These are phyloP conservation scores for Cymbopogon citratus DNA, from an alignment of 176 grass and related monocot species.

Conservation along the genomic window DNA sequence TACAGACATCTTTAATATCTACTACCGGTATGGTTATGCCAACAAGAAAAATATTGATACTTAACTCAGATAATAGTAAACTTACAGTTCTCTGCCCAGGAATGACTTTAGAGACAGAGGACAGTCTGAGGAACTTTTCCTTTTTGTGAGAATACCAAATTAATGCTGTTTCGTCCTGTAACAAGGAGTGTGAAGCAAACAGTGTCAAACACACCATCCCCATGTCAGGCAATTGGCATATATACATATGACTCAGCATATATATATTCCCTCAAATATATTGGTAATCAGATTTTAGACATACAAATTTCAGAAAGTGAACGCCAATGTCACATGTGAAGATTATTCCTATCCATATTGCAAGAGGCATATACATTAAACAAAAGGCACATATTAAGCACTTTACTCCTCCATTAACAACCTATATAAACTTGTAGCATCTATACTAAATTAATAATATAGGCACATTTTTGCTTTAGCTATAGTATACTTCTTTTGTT, in stretches of 20 bases:
- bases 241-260: not conserved
- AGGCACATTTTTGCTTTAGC: not conserved
- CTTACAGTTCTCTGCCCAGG: slow-evolving; percentile 94
- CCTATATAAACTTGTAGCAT: not conserved
- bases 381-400: not conserved
- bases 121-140: slow-evolving; percentile 67
- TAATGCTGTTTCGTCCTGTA: slow-evolving; percentile 77
- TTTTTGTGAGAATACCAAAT: slow-evolving; percentile 89
- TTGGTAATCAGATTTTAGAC: not conserved
- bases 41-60: not conserved
- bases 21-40: not conserved
- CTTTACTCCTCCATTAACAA: not conserved
- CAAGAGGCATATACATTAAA: not conserved
- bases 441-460: not conserved
- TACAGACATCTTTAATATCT: not conserved
- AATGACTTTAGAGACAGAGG: slow-evolving; percentile 70
- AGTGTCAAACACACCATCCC: not conserved
- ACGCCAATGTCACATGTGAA: not conserved
- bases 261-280: not conserved
- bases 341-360: not conserved
- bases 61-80: slow-evolving; percentile 12
- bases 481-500: not conserved
- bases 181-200: not conserved
- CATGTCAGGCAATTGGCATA: not conserved
- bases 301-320: not conserved